Percentiles rank a stretch among this genome's conserved stretches.
These are phyloP conservation scores for Lobosporangium transversale DNA, from an alignment of 192 early-diverging fungal species.

Conservation along the genomic window DNA sequence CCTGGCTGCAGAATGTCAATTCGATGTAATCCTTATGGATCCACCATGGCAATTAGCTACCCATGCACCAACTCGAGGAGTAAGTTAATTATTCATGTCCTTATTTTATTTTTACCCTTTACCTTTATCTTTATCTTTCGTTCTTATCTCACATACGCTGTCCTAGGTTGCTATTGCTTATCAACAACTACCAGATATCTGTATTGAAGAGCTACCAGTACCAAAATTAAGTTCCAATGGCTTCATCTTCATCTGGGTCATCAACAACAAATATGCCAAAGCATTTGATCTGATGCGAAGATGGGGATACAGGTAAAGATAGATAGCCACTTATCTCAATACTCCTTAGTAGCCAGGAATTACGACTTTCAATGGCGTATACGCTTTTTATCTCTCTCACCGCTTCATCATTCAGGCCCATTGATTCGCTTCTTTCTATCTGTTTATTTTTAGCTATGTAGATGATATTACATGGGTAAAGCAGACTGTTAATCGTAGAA, in stretches of 20 bases:
- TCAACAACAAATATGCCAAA: conserved; percentile 97
- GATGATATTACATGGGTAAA: conserved; percentile 99
- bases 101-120: neutral
- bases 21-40: conserved; percentile 94
- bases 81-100: conserved; percentile 40
- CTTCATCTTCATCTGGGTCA: conserved; percentile 98
- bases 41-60: conserved; percentile 98
- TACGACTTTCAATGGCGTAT: too few relatives aligned
- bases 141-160: neutral
- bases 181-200: conserved; percentile 94
- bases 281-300: conserved; percentile 94
- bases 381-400: too few relatives aligned
- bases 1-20: conserved; percentile 85
- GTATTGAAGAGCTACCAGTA: conserved; percentile 92
- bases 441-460: conserved; percentile 66
- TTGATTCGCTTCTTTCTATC: neutral
- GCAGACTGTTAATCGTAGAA: conserved; percentile 93
- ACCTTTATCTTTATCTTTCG: neutral
- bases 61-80: conserved; percentile 91
- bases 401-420: neutral
- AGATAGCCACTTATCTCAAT: neutral
- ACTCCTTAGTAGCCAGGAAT: too few relatives aligned
- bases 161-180: conserved; percentile 88
- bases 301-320: conserved; percentile 86
- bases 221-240: conserved; percentile 86